These are phyloP conservation scores for Penicillium sp. DNA, from an alignment of 2,329 filamentous ascomycete genomes.

Conservation along the genomic window DNA sequence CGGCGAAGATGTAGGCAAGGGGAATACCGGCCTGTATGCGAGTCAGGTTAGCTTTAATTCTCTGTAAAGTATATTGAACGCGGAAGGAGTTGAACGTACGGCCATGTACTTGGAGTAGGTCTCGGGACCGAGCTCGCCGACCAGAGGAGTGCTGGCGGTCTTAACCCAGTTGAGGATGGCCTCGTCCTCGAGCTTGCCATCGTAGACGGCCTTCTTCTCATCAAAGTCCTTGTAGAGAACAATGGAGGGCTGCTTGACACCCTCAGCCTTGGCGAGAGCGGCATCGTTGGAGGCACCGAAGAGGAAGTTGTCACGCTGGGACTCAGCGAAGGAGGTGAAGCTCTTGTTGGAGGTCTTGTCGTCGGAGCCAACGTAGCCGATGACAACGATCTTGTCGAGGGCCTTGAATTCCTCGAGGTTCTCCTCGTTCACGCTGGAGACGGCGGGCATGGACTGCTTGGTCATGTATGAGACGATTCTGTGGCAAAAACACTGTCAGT, in stretches of 20 bases:
- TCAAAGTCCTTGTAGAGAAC: constrained; percentile 98
- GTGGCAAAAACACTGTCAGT: constrained; percentile 23
- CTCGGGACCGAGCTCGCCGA: constrained; percentile 95
- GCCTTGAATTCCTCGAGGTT: constrained; percentile 95
- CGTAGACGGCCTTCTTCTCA: constrained; percentile 86
- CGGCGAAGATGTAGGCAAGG: constrained; percentile 96
- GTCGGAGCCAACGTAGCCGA: constrained; percentile 79
- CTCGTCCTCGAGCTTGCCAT: constrained; percentile 77
- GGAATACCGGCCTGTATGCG: constrained; percentile 70
- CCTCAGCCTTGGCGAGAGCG: constrained; percentile 83
- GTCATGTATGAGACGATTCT: constrained; percentile 86
- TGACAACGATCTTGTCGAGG: constrained; percentile 91
- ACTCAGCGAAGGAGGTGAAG: constrained; percentile 71
- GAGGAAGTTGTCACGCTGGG: constrained; percentile 84
- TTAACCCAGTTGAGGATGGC: constrained; percentile 82
- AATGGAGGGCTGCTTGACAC: constrained; percentile 80
- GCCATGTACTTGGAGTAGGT: constrained; percentile 96
- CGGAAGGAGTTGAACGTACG: constrained; percentile 42
- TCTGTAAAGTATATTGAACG: neutral
- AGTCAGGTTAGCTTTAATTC: constrained; percentile 1
- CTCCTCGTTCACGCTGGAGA: constrained; percentile 78
- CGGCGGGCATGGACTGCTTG: constrained; percentile 93
- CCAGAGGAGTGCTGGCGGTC: constrained; percentile 80
- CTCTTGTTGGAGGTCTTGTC: constrained; percentile 86
- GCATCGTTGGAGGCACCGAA: constrained; percentile 88